Base-by-base conservation (phyloP, 1,139 yeast genomes). In the Taphrina betulina region DNA sequence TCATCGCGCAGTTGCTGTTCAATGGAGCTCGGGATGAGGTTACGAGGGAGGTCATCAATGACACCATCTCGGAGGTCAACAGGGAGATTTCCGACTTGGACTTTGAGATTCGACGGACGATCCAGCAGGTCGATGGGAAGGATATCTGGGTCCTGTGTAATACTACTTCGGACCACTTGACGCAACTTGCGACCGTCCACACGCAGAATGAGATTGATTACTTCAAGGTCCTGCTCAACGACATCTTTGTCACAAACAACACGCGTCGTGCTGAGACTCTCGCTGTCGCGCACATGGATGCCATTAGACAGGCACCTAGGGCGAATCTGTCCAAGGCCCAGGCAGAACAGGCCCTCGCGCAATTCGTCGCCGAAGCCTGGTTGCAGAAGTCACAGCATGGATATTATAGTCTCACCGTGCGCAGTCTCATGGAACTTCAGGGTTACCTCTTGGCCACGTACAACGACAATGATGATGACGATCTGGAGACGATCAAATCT, bases 41-140 rank as follows among this genome's bases (percentile, higher is more conserved):
- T 10, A 14, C 48, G 7, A 8, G 29, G 17, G 19, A 29, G 12
- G 38, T 43, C 4, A 50, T 63, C 71, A 77, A 59, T 81, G 89
- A 67, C 82, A 79, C 58, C 72, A 74, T 36, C 40, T 26, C 50
- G 2, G 17, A 28, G 10, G 24, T 52, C 50, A 52, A 52, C 23
- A 36, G 22, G 7, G 56, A 37, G 14, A 34, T 52, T 14, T 35
- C 42, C 24, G 36, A 42, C n/a, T 31, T 52, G 23, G 50, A 42
- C 22, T 35, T 34, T 29, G 56, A 52, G 22, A 42, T 52, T 8
- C 46, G 56, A 8, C 29, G 50, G 7, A 52, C 56, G 22, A 28
- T 52, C 22, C 40, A 52, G 16, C 56, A 52, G 31, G 16, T 29
- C 12, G 56, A 33, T 12, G 56, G 56, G 31, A 26, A 33, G 8